These are phyloP conservation scores for Penicillium lividum DNA, from an alignment of 495 filamentous ascomycete genomes.

Conservation along the genomic window DNA sequence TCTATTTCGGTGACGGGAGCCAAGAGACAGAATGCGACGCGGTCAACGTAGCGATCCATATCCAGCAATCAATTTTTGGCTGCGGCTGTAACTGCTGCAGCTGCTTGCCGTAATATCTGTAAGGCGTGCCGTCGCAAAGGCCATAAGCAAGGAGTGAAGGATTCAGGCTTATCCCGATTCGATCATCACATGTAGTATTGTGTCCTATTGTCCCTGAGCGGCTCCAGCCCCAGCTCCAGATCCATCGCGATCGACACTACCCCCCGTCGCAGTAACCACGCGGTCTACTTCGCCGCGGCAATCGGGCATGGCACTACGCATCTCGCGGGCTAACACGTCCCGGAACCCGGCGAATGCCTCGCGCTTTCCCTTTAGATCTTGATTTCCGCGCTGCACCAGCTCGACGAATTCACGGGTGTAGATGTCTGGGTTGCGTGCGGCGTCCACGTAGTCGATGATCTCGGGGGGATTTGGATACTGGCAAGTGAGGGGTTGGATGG, in stretches of 20 bases:
- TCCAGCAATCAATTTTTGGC: neutral
- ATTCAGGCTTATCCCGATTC: neutral
- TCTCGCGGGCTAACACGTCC: constrained; percentile 80
- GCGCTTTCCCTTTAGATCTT: constrained; percentile 79
- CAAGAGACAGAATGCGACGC: neutral
- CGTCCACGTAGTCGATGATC: constrained; percentile 90
- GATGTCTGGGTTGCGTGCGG: constrained; percentile 93
- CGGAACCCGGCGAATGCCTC: constrained; percentile 78
- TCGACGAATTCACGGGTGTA: constrained; percentile 98
- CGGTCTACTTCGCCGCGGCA: constrained; percentile 65
- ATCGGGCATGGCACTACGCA: constrained; percentile 77
- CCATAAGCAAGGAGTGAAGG: neutral
- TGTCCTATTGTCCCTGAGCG: neutral
- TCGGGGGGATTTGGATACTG: constrained; percentile 69
- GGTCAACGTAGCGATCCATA: neutral
- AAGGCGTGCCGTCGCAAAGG: neutral
- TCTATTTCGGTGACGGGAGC: neutral
- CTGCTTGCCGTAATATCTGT: neutral
- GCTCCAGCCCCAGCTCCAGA: constrained; percentile 3
- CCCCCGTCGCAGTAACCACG: constrained; percentile 53
- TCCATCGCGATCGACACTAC: constrained; percentile 10
- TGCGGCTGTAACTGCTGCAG: neutral
- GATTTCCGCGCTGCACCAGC: constrained; percentile 79
- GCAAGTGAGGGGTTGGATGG: constrained; percentile 48
- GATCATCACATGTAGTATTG: neutral